Evolutionary conservation across 805 yeast species (phyloP), one percentile per base, ranked within the genome.

Genomic region (Blastobotrys americana): DNA sequence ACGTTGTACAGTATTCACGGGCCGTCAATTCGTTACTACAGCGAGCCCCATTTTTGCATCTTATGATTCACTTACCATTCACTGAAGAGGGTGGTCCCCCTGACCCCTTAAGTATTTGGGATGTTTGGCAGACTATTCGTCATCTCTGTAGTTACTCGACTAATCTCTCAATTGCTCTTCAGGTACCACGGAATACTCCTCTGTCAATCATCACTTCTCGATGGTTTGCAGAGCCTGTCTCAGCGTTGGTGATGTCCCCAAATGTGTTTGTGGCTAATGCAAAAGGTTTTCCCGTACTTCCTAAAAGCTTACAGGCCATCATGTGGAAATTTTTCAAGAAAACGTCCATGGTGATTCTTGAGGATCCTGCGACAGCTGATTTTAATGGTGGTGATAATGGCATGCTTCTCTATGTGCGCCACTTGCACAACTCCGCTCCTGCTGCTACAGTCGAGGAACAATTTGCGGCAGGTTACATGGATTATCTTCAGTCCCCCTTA

Each of bases 191-290:
- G 45, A 69, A 69, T 31, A 68, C 68, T 41, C 71, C 76, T 1
- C 81, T 82, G 1, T 64, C 64, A 3, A 57, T 58, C 43, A 76
- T 80, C 2, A 54, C 77, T 2, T 69, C 74, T 19, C 64, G 87
- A 44, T 82, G 89, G 89, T 60, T 76, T 44, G 67, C 81, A 20
- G 89, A 82, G 59, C 87, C 87, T 0, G 73, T 82, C 1, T 68
- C 75, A 4, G 73, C 77, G 57, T 64, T 80, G 16, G 58, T 81
- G 36, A 55, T 82, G 3, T 74, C 84, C 0, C 70, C 77, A 2
- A 67, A 78, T 2, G 66, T 76, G 3, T 82, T 82, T 53, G 67
- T 79, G 3, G 68, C 73, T 17, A 82, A 82, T 54, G 71, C 76
- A 18, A 77, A 76, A 52, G 72, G 73, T 22, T 80, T 71, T 54